These are phyloP conservation scores for Clarireedia homoeocarpa DNA, from an alignment of 2,329 filamentous ascomycete species.

Conservation along the genomic window DNA sequence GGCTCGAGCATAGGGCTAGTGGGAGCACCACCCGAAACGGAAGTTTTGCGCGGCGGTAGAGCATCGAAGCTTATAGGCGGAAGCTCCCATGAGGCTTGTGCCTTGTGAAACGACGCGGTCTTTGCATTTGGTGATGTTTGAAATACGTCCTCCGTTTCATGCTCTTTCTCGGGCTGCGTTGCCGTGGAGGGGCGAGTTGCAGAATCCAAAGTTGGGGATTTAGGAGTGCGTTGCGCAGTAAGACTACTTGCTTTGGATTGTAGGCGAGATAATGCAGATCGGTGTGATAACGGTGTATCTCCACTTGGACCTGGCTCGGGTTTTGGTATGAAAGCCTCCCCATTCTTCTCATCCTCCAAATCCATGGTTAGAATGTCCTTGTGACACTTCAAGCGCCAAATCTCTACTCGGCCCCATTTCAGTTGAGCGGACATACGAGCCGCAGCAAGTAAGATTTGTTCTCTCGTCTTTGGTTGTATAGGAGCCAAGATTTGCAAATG, in stretches of 20 bases:
- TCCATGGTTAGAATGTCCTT: constrained; percentile 81
- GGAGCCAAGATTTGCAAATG: constrained; percentile 85
- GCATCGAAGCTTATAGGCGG: constrained; percentile 33
- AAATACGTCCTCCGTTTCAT: constrained; percentile 38
- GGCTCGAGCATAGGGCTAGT: constrained; percentile 20
- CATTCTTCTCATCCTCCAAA: constrained; percentile 63
- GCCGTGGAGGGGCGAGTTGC: constrained; percentile 30
- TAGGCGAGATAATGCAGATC: constrained; percentile 27
- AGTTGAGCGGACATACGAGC: constrained; percentile 78
- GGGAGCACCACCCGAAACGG: constrained; percentile 36
- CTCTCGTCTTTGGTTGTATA: constrained; percentile 82
- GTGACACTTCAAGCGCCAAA: constrained; percentile 87
- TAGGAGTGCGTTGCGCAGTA: constrained; percentile 32
- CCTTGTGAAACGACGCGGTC: constrained; percentile 32
- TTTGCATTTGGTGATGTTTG: constrained; percentile 41
- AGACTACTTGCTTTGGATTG: constrained; percentile 32
- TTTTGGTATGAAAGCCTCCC: background rate
- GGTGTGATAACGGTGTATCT: constrained; percentile 22
- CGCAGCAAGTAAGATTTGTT: constrained; percentile 77
- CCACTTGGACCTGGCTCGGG: constrained; percentile 9
- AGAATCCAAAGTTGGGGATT: constrained; percentile 29
- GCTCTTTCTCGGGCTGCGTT: constrained; percentile 30
- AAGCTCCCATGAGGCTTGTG: constrained; percentile 38
- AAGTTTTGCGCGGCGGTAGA: constrained; percentile 33
- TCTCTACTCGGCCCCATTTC: constrained; percentile 90